Conservation (phyloP, 148 eudicot species). For the Cornus controversa region DNA sequence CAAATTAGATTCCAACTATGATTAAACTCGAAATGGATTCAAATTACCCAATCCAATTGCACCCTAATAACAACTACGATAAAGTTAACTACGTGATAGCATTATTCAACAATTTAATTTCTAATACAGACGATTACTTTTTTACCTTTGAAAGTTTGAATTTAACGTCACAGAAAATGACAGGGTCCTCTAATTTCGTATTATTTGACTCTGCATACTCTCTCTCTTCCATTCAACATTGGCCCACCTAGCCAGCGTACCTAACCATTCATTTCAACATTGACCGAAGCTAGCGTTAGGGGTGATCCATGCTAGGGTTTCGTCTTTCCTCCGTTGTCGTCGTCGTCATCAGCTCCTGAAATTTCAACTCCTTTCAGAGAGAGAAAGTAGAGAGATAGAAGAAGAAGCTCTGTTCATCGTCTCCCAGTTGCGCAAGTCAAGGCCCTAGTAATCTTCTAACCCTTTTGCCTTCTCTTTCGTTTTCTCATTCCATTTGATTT, state of each 20-base stretch:
- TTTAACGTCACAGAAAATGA: no score
- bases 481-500: not conserved
- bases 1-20: no score
- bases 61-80: no score
- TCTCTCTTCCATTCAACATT: no score
- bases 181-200: no score
- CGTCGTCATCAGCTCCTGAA: not conserved
- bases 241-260: not conserved
- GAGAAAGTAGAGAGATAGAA: not conserved
- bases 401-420: not conserved
- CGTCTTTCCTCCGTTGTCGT: not conserved
- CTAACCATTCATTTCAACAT: conserved; percentile 15
- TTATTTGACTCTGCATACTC: no score
- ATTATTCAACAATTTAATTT: no score
- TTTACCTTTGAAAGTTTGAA: no score
- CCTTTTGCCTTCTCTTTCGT: not conserved
- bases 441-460: conserved; percentile 9
- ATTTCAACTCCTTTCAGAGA: not conserved
- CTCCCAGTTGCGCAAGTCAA: conserved; percentile 4
- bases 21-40: no score
- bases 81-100: no score
- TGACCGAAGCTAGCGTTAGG: conserved; percentile 26
- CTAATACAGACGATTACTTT: no score
- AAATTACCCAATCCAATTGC: no score
- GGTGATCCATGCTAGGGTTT: not conserved